Evolutionary conservation across 2,329 filamentous ascomycete genomes (phyloP), one percentile per base, ranked within the genome.

Genomic region (Tolypocladium ophioglossoides): DNA sequence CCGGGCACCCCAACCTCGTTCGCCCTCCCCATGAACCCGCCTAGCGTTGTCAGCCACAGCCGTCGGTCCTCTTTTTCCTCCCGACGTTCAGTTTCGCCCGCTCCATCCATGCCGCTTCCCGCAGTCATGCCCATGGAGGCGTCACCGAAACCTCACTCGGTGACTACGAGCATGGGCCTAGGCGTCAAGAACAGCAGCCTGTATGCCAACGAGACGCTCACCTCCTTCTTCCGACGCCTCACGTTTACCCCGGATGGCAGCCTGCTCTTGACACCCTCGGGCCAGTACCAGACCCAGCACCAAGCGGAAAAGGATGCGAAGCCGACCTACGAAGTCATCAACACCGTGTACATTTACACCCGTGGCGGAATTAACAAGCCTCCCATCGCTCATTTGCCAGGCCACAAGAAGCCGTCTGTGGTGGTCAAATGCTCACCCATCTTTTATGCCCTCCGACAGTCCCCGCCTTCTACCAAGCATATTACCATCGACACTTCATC

Each of bases 301-400:
- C 82, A 83, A 50, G 60, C 67, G 2, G 74, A 85, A 24, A 80
- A 81, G 50, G 87, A 91, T 58, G 73, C 77, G 2, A 95, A 91
- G 68, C 79, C 83, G 0, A 80, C 80, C 0, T 92, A 94, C 62
- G 92, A 99, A 61, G 80, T 96, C 52, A 91, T 88, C 63, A 99
- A 99, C 66, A 99, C 94, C 0, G 95, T 99, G 24, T 99, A 99
- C 71, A 94, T 99, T 53, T 99, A 99, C 70, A 96, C 92, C 0
- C 80, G 94, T 62, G 94, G 91, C 34, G 94, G 94, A 27, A 90
- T 99, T 65, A 97, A 96, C 73, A 96, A 95, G 68, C 91, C 94
- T 1, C 94, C 94, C 2, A 87, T 97, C 55, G 91, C 92, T 8
- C 94, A 97, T 70, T 78, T 99, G 8, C 94, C 94, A 0, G 94